Percentiles rank a stretch among this genome's conserved stretches.
Conservation (phyloP, 768 basidiomycete species). For the Amanita exitialis region DNA sequence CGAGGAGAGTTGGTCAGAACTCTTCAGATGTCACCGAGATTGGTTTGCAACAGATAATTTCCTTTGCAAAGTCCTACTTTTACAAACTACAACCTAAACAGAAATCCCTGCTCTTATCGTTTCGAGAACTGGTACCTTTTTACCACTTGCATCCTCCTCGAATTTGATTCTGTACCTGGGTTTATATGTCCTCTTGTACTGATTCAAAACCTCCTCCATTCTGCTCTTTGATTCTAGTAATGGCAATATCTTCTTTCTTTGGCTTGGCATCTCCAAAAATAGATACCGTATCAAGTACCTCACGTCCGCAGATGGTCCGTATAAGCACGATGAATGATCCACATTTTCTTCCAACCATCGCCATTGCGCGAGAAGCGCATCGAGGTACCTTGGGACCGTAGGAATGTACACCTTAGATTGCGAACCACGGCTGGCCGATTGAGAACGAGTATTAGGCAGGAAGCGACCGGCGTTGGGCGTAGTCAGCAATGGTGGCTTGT, state of each 20-base stretch:
- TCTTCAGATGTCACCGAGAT: background rate
- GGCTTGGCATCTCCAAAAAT: slow-evolving; percentile 11
- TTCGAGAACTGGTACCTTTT: too few relatives aligned
- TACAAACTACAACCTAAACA: background rate
- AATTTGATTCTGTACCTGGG: slow-evolving; percentile 6
- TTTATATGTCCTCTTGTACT: slow-evolving; percentile 10
- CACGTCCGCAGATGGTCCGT: slow-evolving; percentile 6
- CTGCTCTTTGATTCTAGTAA: slow-evolving; percentile 10
- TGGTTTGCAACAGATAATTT: background rate
- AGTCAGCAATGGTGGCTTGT: slow-evolving; percentile 10
- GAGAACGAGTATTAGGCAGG: slow-evolving; percentile 9
- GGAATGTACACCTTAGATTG: background rate
- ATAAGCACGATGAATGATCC: slow-evolving; percentile 5
- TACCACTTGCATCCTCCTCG: background rate
- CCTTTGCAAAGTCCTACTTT: background rate
- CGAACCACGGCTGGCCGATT: slow-evolving; percentile 9
- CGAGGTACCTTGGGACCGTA: slow-evolving; percentile 1
- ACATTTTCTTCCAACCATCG: slow-evolving; percentile 10
- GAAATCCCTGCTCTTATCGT: background rate
- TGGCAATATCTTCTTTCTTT: slow-evolving; percentile 11
- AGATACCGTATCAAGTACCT: slow-evolving; percentile 8
- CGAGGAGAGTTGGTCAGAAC: background rate
- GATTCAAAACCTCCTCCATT: slow-evolving; percentile 11
- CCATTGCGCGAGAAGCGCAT: slow-evolving; percentile 8
- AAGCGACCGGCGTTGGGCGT: slow-evolving; percentile 7